Base-by-base conservation (phyloP, 2,329 filamentous ascomycete species). In the Ophiostoma perfectum region DNA sequence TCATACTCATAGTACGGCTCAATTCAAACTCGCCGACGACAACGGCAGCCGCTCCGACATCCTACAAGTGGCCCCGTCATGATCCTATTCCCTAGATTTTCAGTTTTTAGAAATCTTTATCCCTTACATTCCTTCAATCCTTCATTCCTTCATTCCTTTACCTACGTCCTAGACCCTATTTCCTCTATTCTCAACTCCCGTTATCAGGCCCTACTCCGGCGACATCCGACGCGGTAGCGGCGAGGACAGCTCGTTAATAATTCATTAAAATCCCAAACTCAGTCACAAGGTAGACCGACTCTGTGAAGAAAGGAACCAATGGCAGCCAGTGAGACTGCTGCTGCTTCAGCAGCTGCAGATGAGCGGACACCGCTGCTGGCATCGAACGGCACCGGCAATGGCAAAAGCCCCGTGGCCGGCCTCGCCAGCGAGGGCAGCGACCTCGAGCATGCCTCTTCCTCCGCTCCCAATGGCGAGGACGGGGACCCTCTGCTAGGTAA, bases 341-440 rank as follows among this genome's bases (percentile, higher is more conserved):
- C 55, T 38, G 52, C 3, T 16, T 38, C 27, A 38, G 52, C 2
- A 14, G 27, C 52, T 36, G 65, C 55, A 12, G 60, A 65, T 58
- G 68, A 68, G 47, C 58, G 64, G 41, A 68, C 68, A 18, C 68
- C 68, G 12, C 65, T 69, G 12, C 18, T 69, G 62, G 55, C 60
- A 14, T n/a, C 60, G 8, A 44, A 39, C 60, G 60, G 60, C 55
- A 2, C 55, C 27, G 27, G 62, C 42, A 60, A 8, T 39, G 36
- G 66, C 66, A 49, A 45, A 11, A 39, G 62, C 45, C 14, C 58
- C 36, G 36, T 39, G 12, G 27, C 9, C 7, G 49, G 49, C 49
- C 49, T 55, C 18, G 49, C 49, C n/a, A 55, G 27, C 6, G 49
- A 55, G 49, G 38, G 36, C 27, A 62, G 16, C 27, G 55, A 62